Percentiles rank a stretch among this genome's conserved stretches.
These are phyloP conservation scores for Torulaspora delbrueckii DNA, from an alignment of 805 yeast species.

Conservation along the genomic window DNA sequence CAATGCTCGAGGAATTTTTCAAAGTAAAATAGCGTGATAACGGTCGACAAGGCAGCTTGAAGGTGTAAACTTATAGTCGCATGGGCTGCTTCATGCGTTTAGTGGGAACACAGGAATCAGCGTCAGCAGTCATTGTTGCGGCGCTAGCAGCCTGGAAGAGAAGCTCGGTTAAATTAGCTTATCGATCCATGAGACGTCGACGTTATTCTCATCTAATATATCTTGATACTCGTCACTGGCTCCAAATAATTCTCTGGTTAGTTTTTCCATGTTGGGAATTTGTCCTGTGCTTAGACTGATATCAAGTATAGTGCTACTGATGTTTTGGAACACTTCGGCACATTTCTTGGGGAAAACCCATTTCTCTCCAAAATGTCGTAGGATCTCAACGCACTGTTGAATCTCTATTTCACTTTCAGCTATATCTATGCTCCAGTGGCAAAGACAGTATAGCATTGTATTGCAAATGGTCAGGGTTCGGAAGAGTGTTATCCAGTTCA, in stretches of 20 bases:
- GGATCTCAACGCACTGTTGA: slow-evolving; percentile 42
- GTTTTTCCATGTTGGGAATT: slow-evolving; percentile 39
- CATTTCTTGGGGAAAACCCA: slow-evolving; percentile 46
- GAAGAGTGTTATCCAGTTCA: slow-evolving; percentile 48
- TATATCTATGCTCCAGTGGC: slow-evolving; percentile 45
- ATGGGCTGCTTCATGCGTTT: background rate
- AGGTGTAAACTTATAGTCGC: background rate
- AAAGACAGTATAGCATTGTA: slow-evolving; percentile 43
- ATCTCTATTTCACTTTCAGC: slow-evolving; percentile 44
- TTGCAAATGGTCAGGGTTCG: slow-evolving; percentile 46
- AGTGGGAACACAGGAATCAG: background rate
- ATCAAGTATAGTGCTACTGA: slow-evolving; percentile 43
- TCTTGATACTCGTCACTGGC: slow-evolving; percentile 44
- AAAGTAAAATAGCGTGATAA: background rate
- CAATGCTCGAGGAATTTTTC: background rate
- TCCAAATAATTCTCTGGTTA: slow-evolving; percentile 40
- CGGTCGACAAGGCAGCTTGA: background rate
- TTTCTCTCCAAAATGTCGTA: slow-evolving; percentile 42
- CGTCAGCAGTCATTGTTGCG: background rate
- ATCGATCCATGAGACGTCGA: slow-evolving; percentile 43
- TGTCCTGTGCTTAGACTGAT: slow-evolving; percentile 39
- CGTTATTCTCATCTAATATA: slow-evolving; percentile 43
- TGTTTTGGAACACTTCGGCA: slow-evolving; percentile 41
- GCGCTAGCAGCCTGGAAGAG: background rate
- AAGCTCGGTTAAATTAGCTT: slow-evolving; percentile 15